Percentiles rank a stretch among this genome's conserved stretches.
Conservation (phyloP, 495 filamentous ascomycete species). For the Tuber brumale region DNA sequence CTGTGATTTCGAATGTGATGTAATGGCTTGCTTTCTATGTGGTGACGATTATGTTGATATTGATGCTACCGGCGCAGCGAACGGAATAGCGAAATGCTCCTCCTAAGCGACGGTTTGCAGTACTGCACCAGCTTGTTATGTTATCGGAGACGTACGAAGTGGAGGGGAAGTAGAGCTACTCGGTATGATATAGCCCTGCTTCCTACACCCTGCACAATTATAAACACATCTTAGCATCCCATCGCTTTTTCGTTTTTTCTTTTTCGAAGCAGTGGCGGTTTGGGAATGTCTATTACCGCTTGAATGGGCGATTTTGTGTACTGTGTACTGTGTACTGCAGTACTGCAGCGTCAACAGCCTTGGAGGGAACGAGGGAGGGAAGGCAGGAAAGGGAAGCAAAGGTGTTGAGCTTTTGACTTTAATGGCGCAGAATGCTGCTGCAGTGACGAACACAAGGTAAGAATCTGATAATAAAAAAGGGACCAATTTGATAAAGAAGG, state of each 20-base stretch:
- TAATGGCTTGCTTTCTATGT: neutral
- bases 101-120: neutral
- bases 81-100: neutral
- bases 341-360: neutral
- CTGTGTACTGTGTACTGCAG: neutral
- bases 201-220: neutral
- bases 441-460: neutral
- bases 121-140: neutral
- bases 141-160: neutral
- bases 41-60: neutral
- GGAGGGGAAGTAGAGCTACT: neutral
- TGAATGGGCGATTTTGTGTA: neutral
- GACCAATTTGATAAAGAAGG: neutral
- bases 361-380: neutral
- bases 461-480: neutral
- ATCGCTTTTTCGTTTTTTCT: neutral
- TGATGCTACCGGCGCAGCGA: neutral
- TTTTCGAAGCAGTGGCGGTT: neutral
- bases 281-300: neutral
- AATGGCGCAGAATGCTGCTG: neutral
- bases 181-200: neutral
- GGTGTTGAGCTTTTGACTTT: neutral
- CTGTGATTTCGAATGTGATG: neutral
- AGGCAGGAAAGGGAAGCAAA: neutral
- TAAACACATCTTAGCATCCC: neutral